Percentiles rank a stretch among this genome's conserved stretches.
Evolutionary conservation across 805 yeast genomes (phyloP).

Genomic region (Saturnispora hagleri): DNA sequence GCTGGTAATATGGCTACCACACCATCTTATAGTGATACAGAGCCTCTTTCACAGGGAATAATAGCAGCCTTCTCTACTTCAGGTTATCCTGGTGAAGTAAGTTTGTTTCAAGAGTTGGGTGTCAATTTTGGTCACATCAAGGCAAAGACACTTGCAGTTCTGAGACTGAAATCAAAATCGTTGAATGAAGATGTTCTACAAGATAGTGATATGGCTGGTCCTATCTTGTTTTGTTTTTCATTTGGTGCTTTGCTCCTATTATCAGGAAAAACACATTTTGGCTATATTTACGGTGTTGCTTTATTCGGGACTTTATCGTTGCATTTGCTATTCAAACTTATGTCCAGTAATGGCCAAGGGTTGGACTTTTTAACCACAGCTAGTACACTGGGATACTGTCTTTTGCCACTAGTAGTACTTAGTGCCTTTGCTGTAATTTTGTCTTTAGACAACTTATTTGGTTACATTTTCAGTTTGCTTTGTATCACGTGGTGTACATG

Average conservation of each 20-base stretch:
- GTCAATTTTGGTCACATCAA: constrained; percentile 84
- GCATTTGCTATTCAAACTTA: constrained; percentile 75
- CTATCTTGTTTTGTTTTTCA: constrained; percentile 75
- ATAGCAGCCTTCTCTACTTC: constrained; percentile 87
- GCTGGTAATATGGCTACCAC: constrained; percentile 2
- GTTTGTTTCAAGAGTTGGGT: constrained; percentile 85
- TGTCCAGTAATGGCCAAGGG: constrained; percentile 46
- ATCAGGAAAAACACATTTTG: constrained; percentile 93
- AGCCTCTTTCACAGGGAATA: constrained; percentile 41
- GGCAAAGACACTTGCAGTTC: constrained; percentile 74
- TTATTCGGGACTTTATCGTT: constrained; percentile 79
- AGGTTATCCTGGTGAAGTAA: constrained; percentile 94
- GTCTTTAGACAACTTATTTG: constrained; percentile 61
- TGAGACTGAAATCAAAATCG: constrained; percentile 55
- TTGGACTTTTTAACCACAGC: constrained; percentile 65
- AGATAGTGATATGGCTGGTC: constrained; percentile 94
- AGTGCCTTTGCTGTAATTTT: constrained; percentile 62
- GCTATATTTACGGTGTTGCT: constrained; percentile 94
- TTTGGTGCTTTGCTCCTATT: constrained; percentile 77
- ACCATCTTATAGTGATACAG: not conserved
- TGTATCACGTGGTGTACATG: constrained; percentile 86
- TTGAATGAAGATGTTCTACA: constrained; percentile 69
- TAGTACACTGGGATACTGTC: constrained; percentile 87
- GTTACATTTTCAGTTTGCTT: constrained; percentile 58
- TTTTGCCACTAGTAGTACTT: constrained; percentile 76